Percentiles rank a stretch among this genome's conserved stretches.
Evolutionary conservation across 1,284 basidiomycete species (phyloP).

Genomic region (Hymenochaete sp.): DNA sequence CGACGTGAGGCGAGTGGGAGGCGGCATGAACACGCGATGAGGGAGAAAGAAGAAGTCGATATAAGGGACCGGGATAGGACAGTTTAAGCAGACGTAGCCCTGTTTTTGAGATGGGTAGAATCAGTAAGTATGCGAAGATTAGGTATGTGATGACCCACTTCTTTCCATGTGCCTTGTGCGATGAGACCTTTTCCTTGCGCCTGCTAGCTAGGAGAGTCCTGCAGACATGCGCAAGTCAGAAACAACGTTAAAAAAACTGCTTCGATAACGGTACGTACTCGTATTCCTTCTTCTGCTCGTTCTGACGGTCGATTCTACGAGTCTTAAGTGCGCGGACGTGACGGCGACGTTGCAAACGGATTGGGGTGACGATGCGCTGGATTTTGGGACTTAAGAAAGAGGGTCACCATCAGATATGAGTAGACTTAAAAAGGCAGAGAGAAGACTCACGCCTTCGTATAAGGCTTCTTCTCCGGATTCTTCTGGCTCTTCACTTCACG

Average conservation of each 20-base stretch:
- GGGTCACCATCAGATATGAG: conserved; percentile 1
- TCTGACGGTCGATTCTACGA: conserved; percentile 83
- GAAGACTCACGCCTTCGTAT: conserved; percentile 87
- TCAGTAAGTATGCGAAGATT: too few species aligned
- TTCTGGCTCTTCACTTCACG: conserved; percentile 85
- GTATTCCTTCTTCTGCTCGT: conserved; percentile 97
- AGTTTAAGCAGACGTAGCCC: too few species aligned
- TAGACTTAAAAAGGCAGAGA: not conserved
- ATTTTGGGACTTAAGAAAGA: conserved; percentile 61
- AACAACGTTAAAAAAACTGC: too few species aligned
- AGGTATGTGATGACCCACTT: too few species aligned
- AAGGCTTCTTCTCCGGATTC: conserved; percentile 90
- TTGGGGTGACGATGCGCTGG: conserved; percentile 87
- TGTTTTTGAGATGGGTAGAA: too few species aligned
- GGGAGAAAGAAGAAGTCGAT: not conserved
- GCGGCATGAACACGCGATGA: not conserved
- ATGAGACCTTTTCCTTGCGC: conserved; percentile 19
- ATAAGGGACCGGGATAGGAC: not conserved
- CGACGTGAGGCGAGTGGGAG: not conserved
- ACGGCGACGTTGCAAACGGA: conserved; percentile 94
- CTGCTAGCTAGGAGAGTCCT: conserved; percentile 11
- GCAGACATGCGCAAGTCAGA: too few species aligned
- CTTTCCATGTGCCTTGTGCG: too few species aligned
- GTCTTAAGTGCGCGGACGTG: conserved; percentile 88
- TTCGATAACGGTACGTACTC: too few species aligned